These are phyloP conservation scores for Meira miltonrushii DNA, from an alignment of 1,284 basidiomycete species.

Conservation along the genomic window DNA sequence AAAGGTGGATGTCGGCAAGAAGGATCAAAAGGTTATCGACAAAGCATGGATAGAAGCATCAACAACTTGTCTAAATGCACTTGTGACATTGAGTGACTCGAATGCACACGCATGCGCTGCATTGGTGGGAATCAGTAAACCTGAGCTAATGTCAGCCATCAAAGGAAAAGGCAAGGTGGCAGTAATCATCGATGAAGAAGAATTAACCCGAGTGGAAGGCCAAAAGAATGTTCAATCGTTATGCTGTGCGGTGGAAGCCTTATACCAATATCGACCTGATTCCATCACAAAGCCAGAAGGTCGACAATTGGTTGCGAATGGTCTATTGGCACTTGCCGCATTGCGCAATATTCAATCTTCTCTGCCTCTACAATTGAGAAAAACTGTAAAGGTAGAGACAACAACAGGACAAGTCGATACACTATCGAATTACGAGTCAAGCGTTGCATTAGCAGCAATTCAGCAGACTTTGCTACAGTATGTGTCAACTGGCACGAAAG, in stretches of 20 bases:
- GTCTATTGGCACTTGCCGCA: conserved; percentile 10
- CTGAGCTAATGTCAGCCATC: background rate
- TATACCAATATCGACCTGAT: background rate
- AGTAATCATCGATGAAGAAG: conserved; percentile 6
- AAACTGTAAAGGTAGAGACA: conserved; percentile 1
- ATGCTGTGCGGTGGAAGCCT: background rate
- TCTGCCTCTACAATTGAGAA: conserved; percentile 3
- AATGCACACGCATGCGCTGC: background rate
- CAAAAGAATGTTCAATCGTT: background rate
- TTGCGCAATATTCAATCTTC: conserved; percentile 7
- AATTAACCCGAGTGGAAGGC: background rate
- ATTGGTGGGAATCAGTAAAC: conserved; percentile 12
- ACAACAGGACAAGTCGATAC: conserved; percentile 1
- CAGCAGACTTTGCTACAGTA: background rate
- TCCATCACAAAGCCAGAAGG: background rate
- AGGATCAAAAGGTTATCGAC: background rate
- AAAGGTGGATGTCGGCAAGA: conserved; percentile 1
- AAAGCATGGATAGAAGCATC: conserved; percentile 2
- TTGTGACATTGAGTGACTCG: conserved; percentile 7
- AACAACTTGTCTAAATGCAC: conserved; percentile 4
- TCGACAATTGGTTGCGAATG: conserved; percentile 4
- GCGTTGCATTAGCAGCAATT: background rate
- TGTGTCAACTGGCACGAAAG: background rate
- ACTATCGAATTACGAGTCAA: too few species aligned
- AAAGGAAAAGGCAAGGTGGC: conserved; percentile 3